Base-by-base conservation (phyloP, 345 rosid genomes). In the Bruguiera gymnorhiza region DNA sequence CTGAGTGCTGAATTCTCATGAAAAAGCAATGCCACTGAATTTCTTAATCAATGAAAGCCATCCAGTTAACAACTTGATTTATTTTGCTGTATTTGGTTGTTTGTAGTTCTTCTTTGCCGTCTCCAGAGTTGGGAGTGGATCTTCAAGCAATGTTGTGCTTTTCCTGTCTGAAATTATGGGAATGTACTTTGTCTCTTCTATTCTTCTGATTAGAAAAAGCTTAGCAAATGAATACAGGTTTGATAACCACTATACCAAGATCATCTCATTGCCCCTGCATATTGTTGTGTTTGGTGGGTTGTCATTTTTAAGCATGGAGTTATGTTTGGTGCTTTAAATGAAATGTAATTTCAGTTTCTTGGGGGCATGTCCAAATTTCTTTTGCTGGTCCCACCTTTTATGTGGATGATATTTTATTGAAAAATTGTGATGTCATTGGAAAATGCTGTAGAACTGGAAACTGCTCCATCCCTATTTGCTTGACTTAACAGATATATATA, bases 161-260 rank as follows among this genome's bases (percentile, higher is more conserved):
- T 95, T 95, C 74, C 85, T 92, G 36, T 88, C 99, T 1, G 99
- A 95, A 81, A 95, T 92, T 60, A 95, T 95, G 99, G 99, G 99
- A 75, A 95, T 92, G 99, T 95, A 92, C 75, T 95, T 95, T 71
- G 70, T 95, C 50, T 95, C 98, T 39, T 95, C 98, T 37, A 95
- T 90, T 81, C 98, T 92, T 63, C 80, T 95, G 82, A 95, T 95
- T 80, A 83, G 98, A 74, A 95, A 95, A 86, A 92, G 99, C 80
- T 87, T 95, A 79, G 90, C 93, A 62, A 92, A 75, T 68, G 94
- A 95, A 69, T 92, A 95, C 94, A 87, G 96, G 98, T 95, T 84
- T 57, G 39, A 34, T 65, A 9, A 30, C 30, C 21, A 24, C 24
- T 59, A 2, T 15, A 43, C 10, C 53, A 57, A 15, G 48, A 16